Base-by-base conservation (phyloP, 1,139 yeast species). In the Sugiyamaella neomexicana region DNA sequence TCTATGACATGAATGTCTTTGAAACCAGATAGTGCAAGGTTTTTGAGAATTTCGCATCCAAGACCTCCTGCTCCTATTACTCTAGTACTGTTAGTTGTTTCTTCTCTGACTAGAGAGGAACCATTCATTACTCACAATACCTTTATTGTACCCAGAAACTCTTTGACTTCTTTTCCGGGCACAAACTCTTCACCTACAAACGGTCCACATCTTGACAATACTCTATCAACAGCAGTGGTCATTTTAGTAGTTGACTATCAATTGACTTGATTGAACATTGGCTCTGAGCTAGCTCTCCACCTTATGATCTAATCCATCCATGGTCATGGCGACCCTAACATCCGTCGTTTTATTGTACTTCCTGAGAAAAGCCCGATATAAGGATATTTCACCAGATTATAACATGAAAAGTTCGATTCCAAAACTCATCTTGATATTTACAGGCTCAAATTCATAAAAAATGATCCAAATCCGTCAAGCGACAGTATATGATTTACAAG, bases 21-120 rank as follows among this genome's bases (percentile, higher is more conserved):
- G 65, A 91, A 87, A 2, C 96, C 96, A 2, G 85, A 77, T 53
- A 88, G 74, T 0, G 95, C 93, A 50, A 93, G 74, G 69, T 90
- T 83, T 72, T 91, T 91, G 51, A 93, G 73, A 37, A 93, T 83
- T 70, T 93, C 98, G 73, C 98, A 93, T 0, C 99, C 99, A 9
- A 93, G 74, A 0, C 99, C 99, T 1, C 98, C 98, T 1, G 98
- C 97, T 0, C 99, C 98, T 40, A 91, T 59, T 78, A 75, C 59
- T 34, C 52, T 49, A 31, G 10, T 37, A 20, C 25, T 39, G 27
- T 9, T 17, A 12, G 37, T 16, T 34, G n/a, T n/a, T n/a, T n/a
- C 8, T 20, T 38, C n/a, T 40, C 16, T 23, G 7, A 5, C 45
- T 15, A 40, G 32, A 5, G 31, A 4, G 15, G n/a, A 7, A 2